Conservation (phyloP, 1,284 basidiomycete genomes). For the Ceratorhiza oryzae-sativae region DNA sequence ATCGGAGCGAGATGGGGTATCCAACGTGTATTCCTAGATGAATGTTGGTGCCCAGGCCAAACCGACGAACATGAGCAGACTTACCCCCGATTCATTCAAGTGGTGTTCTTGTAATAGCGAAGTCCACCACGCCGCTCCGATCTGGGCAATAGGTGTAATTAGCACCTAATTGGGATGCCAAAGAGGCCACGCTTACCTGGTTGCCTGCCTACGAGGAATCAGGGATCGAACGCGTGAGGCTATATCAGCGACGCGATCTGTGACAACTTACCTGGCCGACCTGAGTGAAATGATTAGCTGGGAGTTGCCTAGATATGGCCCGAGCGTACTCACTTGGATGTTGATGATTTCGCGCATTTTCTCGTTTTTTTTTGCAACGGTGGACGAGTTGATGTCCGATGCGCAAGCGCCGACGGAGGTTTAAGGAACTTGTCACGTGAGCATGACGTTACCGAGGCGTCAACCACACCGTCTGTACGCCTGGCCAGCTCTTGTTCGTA, state of each 20-base stretch:
- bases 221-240: slow-evolving; percentile 44
- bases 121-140: slow-evolving; percentile 80
- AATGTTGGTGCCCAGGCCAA: slow-evolving; percentile 14
- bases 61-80: slow-evolving; percentile 45
- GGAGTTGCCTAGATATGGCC: too few species aligned
- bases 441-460: not conserved
- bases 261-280: slow-evolving; percentile 46
- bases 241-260: slow-evolving; percentile 10
- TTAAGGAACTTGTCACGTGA: slow-evolving; percentile 15
- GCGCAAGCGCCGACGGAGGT: not conserved
- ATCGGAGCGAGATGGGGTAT: slow-evolving; percentile 57
- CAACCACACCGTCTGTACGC: too few species aligned
- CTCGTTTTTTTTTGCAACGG: slow-evolving; percentile 12
- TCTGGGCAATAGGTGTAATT: slow-evolving; percentile 44
- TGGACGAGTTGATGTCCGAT: not conserved
- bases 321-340: slow-evolving; percentile 47
- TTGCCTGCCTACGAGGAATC: slow-evolving; percentile 64
- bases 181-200: slow-evolving; percentile 55
- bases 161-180: slow-evolving; percentile 3
- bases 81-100: slow-evolving; percentile 70
- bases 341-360: slow-evolving; percentile 48
- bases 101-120: slow-evolving; percentile 83
- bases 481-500: too few species aligned
- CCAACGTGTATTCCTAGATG: slow-evolving; percentile 57
- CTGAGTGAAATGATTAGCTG: too few species aligned